These are phyloP conservation scores for Rhizopus microsporus DNA, from an alignment of 371 early-diverging fungal species.

Conservation along the genomic window DNA sequence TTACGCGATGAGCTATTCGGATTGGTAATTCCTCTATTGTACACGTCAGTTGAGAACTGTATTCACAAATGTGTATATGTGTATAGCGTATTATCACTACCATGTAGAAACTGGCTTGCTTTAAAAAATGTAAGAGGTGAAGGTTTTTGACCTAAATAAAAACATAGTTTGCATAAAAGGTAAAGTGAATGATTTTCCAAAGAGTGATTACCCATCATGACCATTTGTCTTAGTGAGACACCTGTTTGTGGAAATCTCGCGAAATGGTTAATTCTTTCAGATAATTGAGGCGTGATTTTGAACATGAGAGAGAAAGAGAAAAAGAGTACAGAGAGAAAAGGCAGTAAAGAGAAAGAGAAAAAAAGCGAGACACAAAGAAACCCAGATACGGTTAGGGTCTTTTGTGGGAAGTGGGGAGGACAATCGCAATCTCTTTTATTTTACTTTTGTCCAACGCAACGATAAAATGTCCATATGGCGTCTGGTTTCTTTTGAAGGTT, in stretches of 20 bases:
- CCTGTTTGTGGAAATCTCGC: conserved; percentile 87
- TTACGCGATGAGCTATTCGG: conserved; percentile 94
- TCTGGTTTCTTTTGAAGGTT: conserved; percentile 21
- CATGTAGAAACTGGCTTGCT: conserved; percentile 89
- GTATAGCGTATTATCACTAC: conserved; percentile 30
- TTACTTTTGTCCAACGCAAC: conserved; percentile 24
- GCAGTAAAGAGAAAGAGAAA: conserved; percentile 4
- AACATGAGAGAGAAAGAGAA: conserved; percentile 37
- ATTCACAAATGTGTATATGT: background rate
- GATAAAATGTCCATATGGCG: conserved; percentile 23
- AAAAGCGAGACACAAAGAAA: background rate
- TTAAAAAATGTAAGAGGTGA: conserved; percentile 82
- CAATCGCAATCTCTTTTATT: background rate
- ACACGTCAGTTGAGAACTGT: background rate
- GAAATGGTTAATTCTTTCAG: conserved; percentile 73
- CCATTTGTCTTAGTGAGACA: conserved; percentile 84
- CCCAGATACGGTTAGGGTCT: background rate
- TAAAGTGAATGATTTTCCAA: conserved; percentile 7
- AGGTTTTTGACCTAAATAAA: conserved; percentile 71
- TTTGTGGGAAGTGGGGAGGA: background rate
- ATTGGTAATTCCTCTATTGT: conserved; percentile 89
- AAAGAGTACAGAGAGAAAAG: conserved; percentile 4
- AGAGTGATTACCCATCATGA: conserved; percentile 22
- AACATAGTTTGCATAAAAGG: conserved; percentile 1
- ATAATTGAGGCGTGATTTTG: conserved; percentile 62